Evolutionary conservation across 768 basidiomycete genomes (phyloP).

Genomic region (Pholiota molesta): DNA sequence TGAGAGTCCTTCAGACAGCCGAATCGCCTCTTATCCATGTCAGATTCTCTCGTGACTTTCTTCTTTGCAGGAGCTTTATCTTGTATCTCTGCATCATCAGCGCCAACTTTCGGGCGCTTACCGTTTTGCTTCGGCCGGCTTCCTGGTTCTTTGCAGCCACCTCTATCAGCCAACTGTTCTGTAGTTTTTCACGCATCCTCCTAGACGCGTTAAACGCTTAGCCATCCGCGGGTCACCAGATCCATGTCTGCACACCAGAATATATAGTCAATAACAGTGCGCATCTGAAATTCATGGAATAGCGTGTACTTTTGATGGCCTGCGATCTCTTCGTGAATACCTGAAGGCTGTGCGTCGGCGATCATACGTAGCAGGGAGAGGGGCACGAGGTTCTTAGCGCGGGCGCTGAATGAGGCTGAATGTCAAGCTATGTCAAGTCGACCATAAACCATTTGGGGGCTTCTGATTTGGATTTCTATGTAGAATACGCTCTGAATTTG

Average conservation of each 20-base stretch:
- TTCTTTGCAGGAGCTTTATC: conserved; percentile 4
- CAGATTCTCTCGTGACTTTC: conserved; percentile 13
- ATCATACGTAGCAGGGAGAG: conserved; percentile 74
- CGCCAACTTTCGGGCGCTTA: background rate
- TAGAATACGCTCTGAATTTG: background rate
- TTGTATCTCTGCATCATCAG: background rate
- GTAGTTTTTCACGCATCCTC: conserved; percentile 68
- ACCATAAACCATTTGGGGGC: conserved; percentile 96
- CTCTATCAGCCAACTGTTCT: conserved; percentile 59
- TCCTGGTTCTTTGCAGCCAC: conserved; percentile 74
- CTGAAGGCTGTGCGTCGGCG: conserved; percentile 38
- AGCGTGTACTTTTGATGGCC: conserved; percentile 60
- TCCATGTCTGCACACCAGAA: conserved; percentile 61
- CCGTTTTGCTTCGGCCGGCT: conserved; percentile 37
- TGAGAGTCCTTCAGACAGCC: too few species aligned
- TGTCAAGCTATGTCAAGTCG: too few species aligned
- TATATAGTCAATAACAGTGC: background rate
- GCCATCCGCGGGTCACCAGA: conserved; percentile 75
- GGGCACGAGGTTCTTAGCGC: conserved; percentile 75
- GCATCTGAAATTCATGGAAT: background rate
- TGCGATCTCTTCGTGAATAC: conserved; percentile 56
- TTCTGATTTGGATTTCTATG: conserved; percentile 74
- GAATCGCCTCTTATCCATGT: too few species aligned
- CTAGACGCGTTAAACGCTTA: conserved; percentile 86
- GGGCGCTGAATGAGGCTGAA: conserved; percentile 64